Percentiles rank a stretch among this genome's conserved stretches.
These are phyloP conservation scores for Conringia planisiliqua DNA, from an alignment of 345 rosid genomes.

Conservation along the genomic window DNA sequence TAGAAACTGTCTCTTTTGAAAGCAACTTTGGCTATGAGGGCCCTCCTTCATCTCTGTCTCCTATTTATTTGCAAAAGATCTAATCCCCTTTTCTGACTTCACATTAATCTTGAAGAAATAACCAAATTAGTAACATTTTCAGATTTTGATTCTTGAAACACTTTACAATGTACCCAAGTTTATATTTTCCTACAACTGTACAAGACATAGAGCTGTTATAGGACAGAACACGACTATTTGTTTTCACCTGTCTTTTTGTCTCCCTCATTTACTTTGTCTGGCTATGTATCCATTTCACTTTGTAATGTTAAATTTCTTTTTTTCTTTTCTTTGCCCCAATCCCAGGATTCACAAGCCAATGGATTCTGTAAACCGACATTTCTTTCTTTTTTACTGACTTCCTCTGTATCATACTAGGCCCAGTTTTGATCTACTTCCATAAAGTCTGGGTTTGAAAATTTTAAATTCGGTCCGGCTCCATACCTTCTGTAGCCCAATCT, in stretches of 20 bases:
- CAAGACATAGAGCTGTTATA: background rate
- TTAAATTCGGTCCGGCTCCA: background rate
- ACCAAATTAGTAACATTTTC: background rate
- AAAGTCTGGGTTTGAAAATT: background rate
- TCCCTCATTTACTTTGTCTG: no score
- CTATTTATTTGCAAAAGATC: background rate
- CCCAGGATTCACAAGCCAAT: background rate
- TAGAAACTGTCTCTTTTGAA: slow-evolving; percentile 20
- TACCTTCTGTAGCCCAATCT: background rate
- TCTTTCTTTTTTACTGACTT: background rate
- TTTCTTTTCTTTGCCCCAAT: background rate
- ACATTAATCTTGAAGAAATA: background rate
- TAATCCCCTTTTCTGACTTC: background rate
- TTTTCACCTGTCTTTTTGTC: background rate
- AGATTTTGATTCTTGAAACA: background rate
- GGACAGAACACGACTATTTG: background rate
- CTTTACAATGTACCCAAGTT: background rate
- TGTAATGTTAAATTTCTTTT: background rate
- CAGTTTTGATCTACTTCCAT: background rate
- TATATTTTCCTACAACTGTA: background rate
- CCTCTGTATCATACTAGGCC: background rate
- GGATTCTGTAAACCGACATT: background rate
- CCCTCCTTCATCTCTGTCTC: background rate
- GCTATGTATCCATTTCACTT: background rate
- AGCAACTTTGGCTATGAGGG: slow-evolving; percentile 2